Evolutionary conservation across 805 yeast genomes (phyloP).

Genomic region (Myxozyma sirexii): DNA sequence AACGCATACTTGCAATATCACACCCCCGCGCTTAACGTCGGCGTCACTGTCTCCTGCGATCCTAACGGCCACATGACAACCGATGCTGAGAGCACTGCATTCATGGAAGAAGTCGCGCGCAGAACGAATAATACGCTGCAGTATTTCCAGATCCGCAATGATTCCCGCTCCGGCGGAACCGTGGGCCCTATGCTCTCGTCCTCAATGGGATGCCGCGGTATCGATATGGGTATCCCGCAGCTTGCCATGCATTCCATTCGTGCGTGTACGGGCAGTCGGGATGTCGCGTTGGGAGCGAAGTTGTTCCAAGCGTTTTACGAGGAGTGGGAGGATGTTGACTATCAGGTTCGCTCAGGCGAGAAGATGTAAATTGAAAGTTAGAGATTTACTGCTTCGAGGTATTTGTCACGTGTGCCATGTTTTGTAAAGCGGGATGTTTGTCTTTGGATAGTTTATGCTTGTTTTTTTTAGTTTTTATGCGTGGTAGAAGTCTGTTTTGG

Average conservation of each 20-base stretch:
- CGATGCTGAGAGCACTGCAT: conserved; percentile 70
- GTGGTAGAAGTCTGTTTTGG: too few relatives aligned
- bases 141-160: conserved; percentile 83
- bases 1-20: conserved; percentile 72
- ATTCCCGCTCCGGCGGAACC: conserved; percentile 83
- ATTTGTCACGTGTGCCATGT: neutral
- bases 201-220: conserved; percentile 47
- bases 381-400: neutral
- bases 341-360: conserved; percentile 30
- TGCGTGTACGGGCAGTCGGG: conserved; percentile 76
- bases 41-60: conserved; percentile 70
- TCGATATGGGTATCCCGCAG: conserved; percentile 82
- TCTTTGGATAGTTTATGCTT: neutral
- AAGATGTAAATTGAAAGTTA: conserved; percentile 23
- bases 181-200: conserved; percentile 65
- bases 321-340: conserved; percentile 59
- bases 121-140: conserved; percentile 67
- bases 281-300: conserved; percentile 69
- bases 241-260: conserved; percentile 85
- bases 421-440: neutral
- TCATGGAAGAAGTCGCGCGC: conserved; percentile 70
- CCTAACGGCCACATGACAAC: conserved; percentile 85
- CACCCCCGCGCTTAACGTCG: conserved; percentile 78
- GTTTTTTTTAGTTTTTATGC: neutral
- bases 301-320: conserved; percentile 69